phyloP scores from a whole-genome alignment of 2,329 filamentous ascomycete genomes.

The Pseudohalonectria lignicola region DNA sequence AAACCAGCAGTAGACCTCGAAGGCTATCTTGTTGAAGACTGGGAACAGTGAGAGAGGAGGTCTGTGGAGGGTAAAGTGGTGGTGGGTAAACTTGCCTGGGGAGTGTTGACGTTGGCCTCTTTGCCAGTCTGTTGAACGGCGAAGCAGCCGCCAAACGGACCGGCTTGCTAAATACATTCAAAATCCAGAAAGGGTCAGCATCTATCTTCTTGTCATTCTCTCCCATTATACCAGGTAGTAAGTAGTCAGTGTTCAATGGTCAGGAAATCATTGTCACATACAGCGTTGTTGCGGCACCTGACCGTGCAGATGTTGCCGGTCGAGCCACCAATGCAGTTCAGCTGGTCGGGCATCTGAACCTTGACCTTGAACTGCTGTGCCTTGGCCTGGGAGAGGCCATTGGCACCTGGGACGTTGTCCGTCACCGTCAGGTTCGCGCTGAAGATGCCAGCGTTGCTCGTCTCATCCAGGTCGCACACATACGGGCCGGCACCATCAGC shows the following conservation, averaged over 20 bases:
- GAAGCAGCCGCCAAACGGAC: conserved; percentile 39
- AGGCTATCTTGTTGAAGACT: background rate
- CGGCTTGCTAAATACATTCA: conserved; percentile 5
- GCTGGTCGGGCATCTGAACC: conserved; percentile 35
- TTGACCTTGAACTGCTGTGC: conserved; percentile 34
- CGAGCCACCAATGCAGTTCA: conserved; percentile 39
- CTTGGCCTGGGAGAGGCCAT: conserved; percentile 10
- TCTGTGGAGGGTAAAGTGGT: conserved; percentile 15
- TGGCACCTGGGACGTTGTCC: conserved; percentile 10
- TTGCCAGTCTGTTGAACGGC: conserved; percentile 42
- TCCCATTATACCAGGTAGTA: too few species aligned
- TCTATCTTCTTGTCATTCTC: too few species aligned
- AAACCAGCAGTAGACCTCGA: background rate
- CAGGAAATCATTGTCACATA: too few species aligned
- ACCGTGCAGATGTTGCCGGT: conserved; percentile 49
- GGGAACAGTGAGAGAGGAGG: conserved; percentile 20
- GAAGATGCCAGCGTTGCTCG: conserved; percentile 30
- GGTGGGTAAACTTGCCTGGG: conserved; percentile 29
- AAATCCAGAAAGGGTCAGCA: too few species aligned
- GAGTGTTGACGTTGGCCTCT: conserved; percentile 30
- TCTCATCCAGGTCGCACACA: conserved; percentile 39
- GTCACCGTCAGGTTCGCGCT: conserved; percentile 38
- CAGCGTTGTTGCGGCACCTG: conserved; percentile 46
- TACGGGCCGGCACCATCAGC: conserved; percentile 44
- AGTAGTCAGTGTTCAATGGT: too few species aligned